Base-by-base conservation (phyloP, 805 yeast genomes). In the Hanseniaspora mollemarum region DNA sequence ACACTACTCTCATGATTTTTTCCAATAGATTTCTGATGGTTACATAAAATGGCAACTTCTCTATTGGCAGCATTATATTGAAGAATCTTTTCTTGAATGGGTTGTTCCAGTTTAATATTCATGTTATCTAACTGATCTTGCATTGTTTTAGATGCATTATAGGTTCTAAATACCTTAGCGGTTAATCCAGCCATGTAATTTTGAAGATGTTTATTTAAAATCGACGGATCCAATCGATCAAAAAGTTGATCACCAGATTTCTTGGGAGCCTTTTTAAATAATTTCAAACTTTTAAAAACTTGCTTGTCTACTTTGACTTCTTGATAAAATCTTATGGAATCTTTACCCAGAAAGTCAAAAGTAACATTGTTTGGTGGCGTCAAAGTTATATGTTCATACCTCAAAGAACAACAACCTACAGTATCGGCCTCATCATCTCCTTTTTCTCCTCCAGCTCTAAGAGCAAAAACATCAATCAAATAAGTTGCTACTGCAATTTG, bases 361-460 rank as follows among this genome's bases (percentile, higher is more conserved):
- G 83, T 75, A 15, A 90, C 96, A 4, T 74, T 82, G 57, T 78
- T 78, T 8, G 96, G 96, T 2, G 95, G 95, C 57, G 77, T 77
- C 53, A 90, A 71, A 1, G 88, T 81, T 40, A 90, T 76, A 66
- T 88, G 97, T 63, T 88, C 97, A 61, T 70, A 88, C 60, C 97
- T 71, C 57, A 90, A 73, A 1, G 96, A 88, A 68, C 97, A 90
- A 67, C 97, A 90, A 41, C 97, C 97, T 41, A 90, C 97, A 1
- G 97, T 90, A 63, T 90, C 97, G 2, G 97, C 97, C 63, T 88
- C 96, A 58, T 90, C 97, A 2, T 90, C 97, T 10, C 90, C 83
- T 64, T 90, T 90, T 66, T 90, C 96, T 59, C 96, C 96, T 63
- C 96, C 96, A 1, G 96, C 96, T 81, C 97, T 84, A 56, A 90